A percentile compares a stretch with the other conserved stretches of the same genome.
Conservation (phyloP, 2,329 filamentous ascomycete species). For the Aplosporella prunicola region DNA sequence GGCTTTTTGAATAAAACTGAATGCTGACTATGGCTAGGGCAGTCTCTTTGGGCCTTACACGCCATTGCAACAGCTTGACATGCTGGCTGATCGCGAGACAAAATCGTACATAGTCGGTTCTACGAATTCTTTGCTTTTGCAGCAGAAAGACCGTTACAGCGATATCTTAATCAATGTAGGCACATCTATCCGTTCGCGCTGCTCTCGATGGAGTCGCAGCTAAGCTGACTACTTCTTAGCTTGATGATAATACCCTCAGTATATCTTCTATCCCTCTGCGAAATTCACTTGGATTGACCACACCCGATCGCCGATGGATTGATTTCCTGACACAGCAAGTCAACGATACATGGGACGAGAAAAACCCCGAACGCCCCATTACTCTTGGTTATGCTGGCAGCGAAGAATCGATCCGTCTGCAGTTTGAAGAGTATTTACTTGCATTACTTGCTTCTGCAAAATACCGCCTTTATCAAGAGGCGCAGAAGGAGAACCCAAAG, state of each 20-base stretch:
- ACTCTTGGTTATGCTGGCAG: constrained; percentile 91
- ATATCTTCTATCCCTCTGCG: constrained; percentile 74
- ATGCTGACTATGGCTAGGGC: constrained; percentile 45
- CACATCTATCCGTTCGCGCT: too few relatives aligned
- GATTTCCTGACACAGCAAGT: constrained; percentile 90
- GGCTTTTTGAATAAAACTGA: too few relatives aligned
- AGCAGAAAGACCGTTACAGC: constrained; percentile 91
- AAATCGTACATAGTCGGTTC: constrained; percentile 97
- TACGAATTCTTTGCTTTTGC: constrained; percentile 85
- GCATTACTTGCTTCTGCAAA: constrained; percentile 82
- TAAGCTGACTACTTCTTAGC: too few relatives aligned
- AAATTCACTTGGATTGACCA: constrained; percentile 65
- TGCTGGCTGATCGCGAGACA: constrained; percentile 84
- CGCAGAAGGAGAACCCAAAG: constrained; percentile 45
- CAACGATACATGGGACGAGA: constrained; percentile 91
- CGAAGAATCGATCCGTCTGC: constrained; percentile 92
- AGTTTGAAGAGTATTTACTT: constrained; percentile 94
- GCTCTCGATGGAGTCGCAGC: not conserved
- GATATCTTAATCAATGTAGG: constrained; percentile 83
- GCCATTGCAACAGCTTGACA: constrained; percentile 86
- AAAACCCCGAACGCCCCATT: constrained; percentile 80
- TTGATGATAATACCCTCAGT: constrained; percentile 79
- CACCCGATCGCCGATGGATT: constrained; percentile 89
- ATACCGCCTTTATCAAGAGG: constrained; percentile 53
- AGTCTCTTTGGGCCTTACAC: constrained; percentile 96